Evolutionary conservation across 345 rosid species (phyloP).

Genomic region (Geranium rotundifolium): DNA sequence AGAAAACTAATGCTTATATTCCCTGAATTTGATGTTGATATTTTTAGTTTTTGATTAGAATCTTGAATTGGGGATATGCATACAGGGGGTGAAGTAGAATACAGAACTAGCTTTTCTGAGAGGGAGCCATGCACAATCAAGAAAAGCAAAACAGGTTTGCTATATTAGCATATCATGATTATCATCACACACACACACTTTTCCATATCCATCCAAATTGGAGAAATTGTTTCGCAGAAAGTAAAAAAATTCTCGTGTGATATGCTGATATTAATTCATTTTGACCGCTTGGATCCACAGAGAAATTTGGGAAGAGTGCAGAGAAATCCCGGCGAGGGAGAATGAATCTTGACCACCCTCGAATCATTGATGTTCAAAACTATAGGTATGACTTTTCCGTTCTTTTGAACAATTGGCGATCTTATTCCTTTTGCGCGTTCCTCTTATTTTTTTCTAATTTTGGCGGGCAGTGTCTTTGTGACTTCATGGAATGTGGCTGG

Average conservation of each 20-base stretch:
- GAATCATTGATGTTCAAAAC: constrained; percentile 93
- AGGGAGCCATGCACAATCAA: constrained; percentile 68
- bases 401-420: neutral
- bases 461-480: constrained; percentile 58
- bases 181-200: neutral
- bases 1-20: neutral
- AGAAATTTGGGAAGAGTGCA: constrained; percentile 55
- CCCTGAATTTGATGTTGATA: neutral
- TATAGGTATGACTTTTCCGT: constrained; percentile 40
- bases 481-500: constrained; percentile 98
- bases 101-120: constrained; percentile 68
- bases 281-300: constrained; percentile 29
- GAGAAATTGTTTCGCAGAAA: neutral
- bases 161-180: constrained; percentile 1
- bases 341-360: constrained; percentile 89
- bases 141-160: constrained; percentile 78
- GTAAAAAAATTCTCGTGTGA: neutral
- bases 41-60: neutral
- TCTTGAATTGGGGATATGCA: constrained; percentile 1
- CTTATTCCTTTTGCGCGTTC: neutral
- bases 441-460: neutral
- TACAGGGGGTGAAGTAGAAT: constrained; percentile 58
- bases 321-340: constrained; percentile 60
- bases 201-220: neutral
- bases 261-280: neutral